These are phyloP conservation scores for Medicago lupulina DNA, from an alignment of 306 rosid species.

Conservation along the genomic window DNA sequence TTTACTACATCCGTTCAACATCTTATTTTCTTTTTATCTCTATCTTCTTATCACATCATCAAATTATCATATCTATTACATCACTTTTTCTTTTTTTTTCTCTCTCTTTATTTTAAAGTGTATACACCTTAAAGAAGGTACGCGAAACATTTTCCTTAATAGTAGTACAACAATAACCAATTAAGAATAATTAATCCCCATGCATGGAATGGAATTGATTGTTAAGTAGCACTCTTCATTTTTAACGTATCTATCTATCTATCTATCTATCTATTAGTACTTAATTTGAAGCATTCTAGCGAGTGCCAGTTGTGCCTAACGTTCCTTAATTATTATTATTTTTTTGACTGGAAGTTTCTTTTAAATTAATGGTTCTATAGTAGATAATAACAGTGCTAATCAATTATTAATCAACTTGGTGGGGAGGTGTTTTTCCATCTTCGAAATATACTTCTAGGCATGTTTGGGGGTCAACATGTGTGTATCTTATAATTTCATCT, in stretches of 20 bases:
- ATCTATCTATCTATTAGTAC: no score
- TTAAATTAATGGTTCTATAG: conserved; percentile 36
- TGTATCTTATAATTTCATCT: neutral
- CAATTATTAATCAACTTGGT: conserved; percentile 5
- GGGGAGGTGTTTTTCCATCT: neutral
- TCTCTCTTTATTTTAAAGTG: no score
- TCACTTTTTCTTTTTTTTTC: no score
- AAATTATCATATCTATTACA: no score
- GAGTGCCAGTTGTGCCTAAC: conserved; percentile 65
- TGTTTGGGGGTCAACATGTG: conserved; percentile 17
- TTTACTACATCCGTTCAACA: no score
- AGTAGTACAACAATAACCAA: neutral
- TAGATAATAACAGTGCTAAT: conserved; percentile 17
- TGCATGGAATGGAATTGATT: conserved; percentile 9
- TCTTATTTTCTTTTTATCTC: no score
- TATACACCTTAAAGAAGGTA: no score
- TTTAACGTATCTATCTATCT: conserved; percentile 47
- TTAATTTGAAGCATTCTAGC: conserved; percentile 43
- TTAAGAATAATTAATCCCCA: conserved; percentile 14
- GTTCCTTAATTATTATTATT: conserved; percentile 24
- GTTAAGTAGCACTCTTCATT: conserved; percentile 43
- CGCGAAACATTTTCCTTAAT: no score
- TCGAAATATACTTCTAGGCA: conserved; percentile 9
- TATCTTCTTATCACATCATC: no score
- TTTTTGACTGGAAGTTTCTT: neutral